A percentile compares a stretch with the other conserved stretches of the same genome.
Evolutionary conservation across 371 early-diverging fungal species (phyloP).

Genomic region (Syncephalastrum contaminatum): DNA sequence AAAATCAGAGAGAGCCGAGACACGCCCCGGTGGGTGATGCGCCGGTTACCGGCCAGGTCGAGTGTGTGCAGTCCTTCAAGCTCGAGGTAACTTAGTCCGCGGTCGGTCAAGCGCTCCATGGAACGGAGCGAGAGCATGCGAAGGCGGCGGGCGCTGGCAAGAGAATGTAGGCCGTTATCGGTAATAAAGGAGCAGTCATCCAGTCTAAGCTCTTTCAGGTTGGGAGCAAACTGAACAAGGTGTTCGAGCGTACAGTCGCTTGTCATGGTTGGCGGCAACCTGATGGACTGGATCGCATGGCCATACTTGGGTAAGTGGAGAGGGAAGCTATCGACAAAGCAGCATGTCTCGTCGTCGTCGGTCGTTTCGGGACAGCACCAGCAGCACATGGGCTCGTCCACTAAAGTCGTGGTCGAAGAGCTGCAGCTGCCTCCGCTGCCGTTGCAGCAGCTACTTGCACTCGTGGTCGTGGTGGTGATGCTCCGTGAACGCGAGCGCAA

Average conservation of each 20-base stretch:
- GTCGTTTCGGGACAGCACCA: too few species aligned
- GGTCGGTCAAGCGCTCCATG: background rate
- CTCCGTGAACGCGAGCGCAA: background rate
- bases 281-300: constrained; percentile 22
- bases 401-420: too few species aligned
- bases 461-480: constrained; percentile 6
- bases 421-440: background rate
- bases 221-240: constrained; percentile 24
- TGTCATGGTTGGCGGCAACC: constrained; percentile 18
- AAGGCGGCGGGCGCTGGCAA: constrained; percentile 9
- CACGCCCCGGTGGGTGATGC: constrained; percentile 3
- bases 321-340: constrained; percentile 14
- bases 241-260: constrained; percentile 30
- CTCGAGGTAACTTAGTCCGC: background rate
- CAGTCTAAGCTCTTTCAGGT: constrained; percentile 21
- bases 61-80: background rate
- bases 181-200: constrained; percentile 34
- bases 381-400: too few species aligned
- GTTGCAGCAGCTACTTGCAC: background rate
- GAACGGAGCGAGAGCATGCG: background rate
- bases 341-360: too few species aligned
- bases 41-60: constrained; percentile 3
- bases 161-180: constrained; percentile 21
- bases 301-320: constrained; percentile 30
- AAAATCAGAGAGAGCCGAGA: background rate